Conservation (phyloP, 345 rosid genomes). For the Moringa oleifera region DNA sequence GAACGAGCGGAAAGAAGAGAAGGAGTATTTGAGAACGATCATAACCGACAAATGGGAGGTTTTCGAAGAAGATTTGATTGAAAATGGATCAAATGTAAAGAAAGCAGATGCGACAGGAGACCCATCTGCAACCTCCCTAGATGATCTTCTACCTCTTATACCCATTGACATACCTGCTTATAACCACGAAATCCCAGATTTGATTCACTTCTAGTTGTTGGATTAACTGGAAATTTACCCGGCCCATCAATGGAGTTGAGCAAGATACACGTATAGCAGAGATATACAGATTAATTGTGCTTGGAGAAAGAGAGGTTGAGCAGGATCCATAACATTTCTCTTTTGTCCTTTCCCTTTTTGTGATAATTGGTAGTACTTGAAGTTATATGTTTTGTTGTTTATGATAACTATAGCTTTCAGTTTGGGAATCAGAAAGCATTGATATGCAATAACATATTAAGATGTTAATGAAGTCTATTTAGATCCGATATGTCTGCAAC, state of each 20-base stretch:
- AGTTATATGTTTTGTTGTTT: too few species aligned
- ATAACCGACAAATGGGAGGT: slow-evolving; percentile 58
- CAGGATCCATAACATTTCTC: too few species aligned
- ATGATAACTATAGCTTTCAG: too few species aligned
- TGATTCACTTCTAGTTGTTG: slow-evolving; percentile 32
- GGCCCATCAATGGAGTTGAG: background rate
- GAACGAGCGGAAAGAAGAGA: background rate
- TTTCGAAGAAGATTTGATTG: slow-evolving; percentile 38
- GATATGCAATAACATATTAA: too few species aligned
- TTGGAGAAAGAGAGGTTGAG: too few species aligned
- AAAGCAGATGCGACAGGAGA: background rate
- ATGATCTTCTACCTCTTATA: slow-evolving; percentile 12
- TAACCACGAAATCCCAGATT: slow-evolving; percentile 40
- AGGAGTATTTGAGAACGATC: slow-evolving; percentile 26
- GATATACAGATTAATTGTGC: too few species aligned
- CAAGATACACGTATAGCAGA: too few species aligned
- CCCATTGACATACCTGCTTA: slow-evolving; percentile 13
- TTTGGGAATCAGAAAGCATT: too few species aligned
- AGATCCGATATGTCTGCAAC: too few species aligned
- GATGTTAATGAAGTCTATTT: too few species aligned
- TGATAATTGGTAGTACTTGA: too few species aligned
- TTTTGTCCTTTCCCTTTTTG: too few species aligned
- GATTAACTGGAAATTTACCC: background rate
- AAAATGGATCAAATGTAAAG: background rate
- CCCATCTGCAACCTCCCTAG: slow-evolving; percentile 7